Conservation (phyloP, 352 stramenopile species). For the Pythium dissotocum region DNA sequence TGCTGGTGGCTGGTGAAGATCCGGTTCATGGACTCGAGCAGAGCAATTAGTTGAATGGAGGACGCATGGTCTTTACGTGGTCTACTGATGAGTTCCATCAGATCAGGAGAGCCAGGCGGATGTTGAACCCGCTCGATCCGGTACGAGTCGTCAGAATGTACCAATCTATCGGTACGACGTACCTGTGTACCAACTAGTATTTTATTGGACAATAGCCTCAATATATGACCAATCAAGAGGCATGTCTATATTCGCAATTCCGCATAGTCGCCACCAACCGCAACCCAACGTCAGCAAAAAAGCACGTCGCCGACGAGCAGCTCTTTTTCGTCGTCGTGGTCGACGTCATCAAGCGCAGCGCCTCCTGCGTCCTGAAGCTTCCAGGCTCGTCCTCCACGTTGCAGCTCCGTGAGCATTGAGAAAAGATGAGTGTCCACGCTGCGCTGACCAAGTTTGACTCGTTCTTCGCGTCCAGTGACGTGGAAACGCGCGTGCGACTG, state of each 20-base stretch:
- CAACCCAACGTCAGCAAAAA: slow-evolving; percentile 11
- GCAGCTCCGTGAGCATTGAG: not conserved
- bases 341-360: not conserved
- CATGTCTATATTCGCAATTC: slow-evolving; percentile 26
- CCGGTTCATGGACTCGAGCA: not conserved
- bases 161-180: slow-evolving; percentile 4
- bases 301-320: slow-evolving; percentile 13
- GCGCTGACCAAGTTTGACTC: slow-evolving; percentile 58
- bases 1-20: not conserved
- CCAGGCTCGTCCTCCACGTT: not conserved
- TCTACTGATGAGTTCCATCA: not conserved
- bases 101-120: not conserved
- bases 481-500: slow-evolving; percentile 45
- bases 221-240: not conserved
- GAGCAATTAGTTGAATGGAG: not conserved
- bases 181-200: not conserved
- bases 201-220: slow-evolving; percentile 9
- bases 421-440: slow-evolving; percentile 15
- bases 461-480: slow-evolving; percentile 54
- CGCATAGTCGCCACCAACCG: slow-evolving; percentile 2
- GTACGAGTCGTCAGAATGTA: slow-evolving; percentile 10
- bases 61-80: not conserved
- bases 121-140: not conserved
- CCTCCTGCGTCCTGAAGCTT: not conserved
- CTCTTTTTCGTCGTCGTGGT: slow-evolving; percentile 7